Percentiles rank a stretch among this genome's conserved stretches.
Conservation (phyloP, 148 eudicot species). For the Nepenthes gracilis region DNA sequence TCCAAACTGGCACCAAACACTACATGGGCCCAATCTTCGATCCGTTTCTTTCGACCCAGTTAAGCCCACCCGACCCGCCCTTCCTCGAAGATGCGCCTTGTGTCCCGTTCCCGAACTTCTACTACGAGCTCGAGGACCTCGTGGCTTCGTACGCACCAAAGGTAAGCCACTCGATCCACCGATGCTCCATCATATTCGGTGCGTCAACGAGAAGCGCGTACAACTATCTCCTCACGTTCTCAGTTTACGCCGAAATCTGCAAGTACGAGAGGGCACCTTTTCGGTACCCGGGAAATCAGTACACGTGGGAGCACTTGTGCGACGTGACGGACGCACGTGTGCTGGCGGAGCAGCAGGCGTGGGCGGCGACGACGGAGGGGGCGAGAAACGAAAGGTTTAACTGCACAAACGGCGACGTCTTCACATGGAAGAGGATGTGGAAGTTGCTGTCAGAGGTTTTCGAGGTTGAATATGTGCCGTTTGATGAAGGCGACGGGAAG, state of each 20-base stretch:
- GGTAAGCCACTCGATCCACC: conserved; percentile 27
- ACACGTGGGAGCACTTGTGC: conserved; percentile 31
- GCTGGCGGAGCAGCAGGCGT: conserved; percentile 41
- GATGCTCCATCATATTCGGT: conserved; percentile 28
- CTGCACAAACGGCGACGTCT: conserved; percentile 42
- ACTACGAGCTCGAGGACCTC: conserved; percentile 32
- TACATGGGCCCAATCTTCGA: conserved; percentile 25
- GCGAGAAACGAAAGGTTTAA: conserved; percentile 41
- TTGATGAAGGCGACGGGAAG: conserved; percentile 14
- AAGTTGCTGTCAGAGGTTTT: conserved; percentile 26
- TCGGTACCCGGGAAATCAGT: conserved; percentile 20
- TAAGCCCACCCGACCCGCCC: conserved; percentile 23
- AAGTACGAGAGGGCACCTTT: conserved; percentile 20
- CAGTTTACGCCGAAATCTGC: conserved; percentile 33
- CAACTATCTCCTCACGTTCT: conserved; percentile 20
- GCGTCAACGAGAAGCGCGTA: conserved; percentile 30
- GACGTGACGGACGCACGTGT: conserved; percentile 31
- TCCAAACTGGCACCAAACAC: conserved; percentile 33
- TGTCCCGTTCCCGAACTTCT: conserved; percentile 26
- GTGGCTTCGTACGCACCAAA: conserved; percentile 8
- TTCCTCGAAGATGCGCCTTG: conserved; percentile 25
- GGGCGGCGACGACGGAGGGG: conserved; percentile 20
- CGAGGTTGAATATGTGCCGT: conserved; percentile 20
- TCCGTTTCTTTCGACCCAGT: background rate
- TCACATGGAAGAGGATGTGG: conserved; percentile 45